Base-by-base conservation (phyloP, 306 rosid species). In the Vigna hirtella region DNA sequence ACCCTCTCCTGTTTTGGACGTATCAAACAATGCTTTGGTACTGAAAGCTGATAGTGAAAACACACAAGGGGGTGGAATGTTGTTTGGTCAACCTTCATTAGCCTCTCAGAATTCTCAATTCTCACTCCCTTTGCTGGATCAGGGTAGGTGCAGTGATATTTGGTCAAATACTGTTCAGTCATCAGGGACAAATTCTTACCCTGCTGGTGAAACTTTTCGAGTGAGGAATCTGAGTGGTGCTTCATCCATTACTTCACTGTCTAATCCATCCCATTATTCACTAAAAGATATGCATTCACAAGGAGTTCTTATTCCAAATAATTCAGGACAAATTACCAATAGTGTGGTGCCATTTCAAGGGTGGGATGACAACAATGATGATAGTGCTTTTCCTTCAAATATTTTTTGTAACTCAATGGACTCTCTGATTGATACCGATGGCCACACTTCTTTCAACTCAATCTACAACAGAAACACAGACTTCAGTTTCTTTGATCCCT, bases 341-440 rank as follows among this genome's bases (percentile, higher is more conserved):
- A 84, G 80, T 66, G 72, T 76, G 28, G 69, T 73, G 22, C 74
- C 82, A 20, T 66, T 79, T 77, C 90, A 69, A 51, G 87, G 85
- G 52, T 94, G 98, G 98, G 80, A 78, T 69, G 84, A 84, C 15
- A 82, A 79, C 59, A 87, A 81, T 83, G 88, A 74, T 66, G 88
- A 86, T 42, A 70, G 80, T 17, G 11, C 78, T 55, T 86, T 77
- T 83, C 83, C 61, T 63, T 70, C 85, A 61, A 78, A 78, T 78
- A 74, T 4, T 38, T 9, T 43, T 51, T 71, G 76, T 26, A 70
- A 83, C 72, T 83, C 94, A 36, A 65, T 83, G 22, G 84, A 85
- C 77, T 69, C 90, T 66, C 28, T 85, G 80, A 66, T 68, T 66
- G 86, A 76, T 79, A 66, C 81, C 17, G 78, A 83, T 65, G 88